Percentiles rank a stretch among this genome's conserved stretches.
These are phyloP conservation scores for Pelagophyceae sp. DNA, from an alignment of 352 stramenopile genomes.

Conservation along the genomic window DNA sequence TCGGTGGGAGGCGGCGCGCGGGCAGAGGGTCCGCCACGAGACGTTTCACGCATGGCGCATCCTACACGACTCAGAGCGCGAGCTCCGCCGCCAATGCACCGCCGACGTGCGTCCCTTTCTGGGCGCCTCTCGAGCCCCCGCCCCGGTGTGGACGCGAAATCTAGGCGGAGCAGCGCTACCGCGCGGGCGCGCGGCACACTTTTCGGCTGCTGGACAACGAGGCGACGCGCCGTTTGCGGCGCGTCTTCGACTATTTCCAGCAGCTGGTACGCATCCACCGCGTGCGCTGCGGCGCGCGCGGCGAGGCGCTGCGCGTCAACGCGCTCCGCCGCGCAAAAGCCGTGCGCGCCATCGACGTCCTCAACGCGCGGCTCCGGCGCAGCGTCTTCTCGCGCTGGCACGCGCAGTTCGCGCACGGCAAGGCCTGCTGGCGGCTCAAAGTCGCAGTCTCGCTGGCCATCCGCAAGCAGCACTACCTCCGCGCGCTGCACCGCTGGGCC, in stretches of 20 bases:
- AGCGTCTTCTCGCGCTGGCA: neutral
- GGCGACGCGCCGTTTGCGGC: neutral
- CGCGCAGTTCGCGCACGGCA: neutral
- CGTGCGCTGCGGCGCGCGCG: neutral
- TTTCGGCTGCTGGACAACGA: neutral
- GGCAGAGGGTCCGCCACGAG: too few species aligned
- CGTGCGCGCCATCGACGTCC: neutral
- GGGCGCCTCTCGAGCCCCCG: too few species aligned
- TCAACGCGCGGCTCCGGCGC: neutral
- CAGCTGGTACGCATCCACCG: neutral
- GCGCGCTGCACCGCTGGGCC: neutral
- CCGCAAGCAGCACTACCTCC: neutral
- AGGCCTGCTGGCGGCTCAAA: neutral
- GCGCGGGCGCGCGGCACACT: neutral
- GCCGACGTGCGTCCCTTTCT: too few species aligned
- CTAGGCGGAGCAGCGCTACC: neutral
- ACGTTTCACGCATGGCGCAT: too few species aligned
- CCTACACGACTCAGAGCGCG: too few species aligned
- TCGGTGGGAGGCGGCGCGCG: too few species aligned
- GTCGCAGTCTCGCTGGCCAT: neutral
- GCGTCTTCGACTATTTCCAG: neutral
- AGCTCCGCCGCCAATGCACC: too few species aligned
- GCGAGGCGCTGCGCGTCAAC: neutral
- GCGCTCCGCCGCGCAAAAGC: neutral
- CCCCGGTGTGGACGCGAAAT: too few species aligned